Evolutionary conservation across 1,139 yeast genomes (phyloP), one percentile per base, ranked within the genome.

Genomic region (Debaryomyces nepalensis): DNA sequence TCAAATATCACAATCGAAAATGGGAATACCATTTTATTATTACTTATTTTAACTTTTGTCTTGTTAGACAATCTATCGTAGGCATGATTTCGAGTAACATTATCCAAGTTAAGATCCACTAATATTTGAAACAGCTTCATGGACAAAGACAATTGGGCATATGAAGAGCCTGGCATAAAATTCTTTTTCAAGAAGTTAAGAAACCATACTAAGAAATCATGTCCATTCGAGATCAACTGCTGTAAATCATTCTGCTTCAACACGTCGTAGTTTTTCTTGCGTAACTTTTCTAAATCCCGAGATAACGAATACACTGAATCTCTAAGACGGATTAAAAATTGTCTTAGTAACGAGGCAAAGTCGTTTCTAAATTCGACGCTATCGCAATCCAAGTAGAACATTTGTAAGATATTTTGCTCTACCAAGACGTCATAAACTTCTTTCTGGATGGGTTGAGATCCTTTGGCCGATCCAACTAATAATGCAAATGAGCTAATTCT

Each of bases 311-410:
- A 81, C 1, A 82, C 64, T 0, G 93, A 84, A 40, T 85, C 95
- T 45, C 85, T 70, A 6, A 87, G 63, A 51, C 96, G 70, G 30
- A 75, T 63, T 4, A 87, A 57, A 49, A 89, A 82, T 41, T 74
- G 81, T 39, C 83, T 75, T 45, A 88, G 64, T 19, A 77, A 57
- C 3, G 91, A 82, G 22, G 73, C 69, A 40, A 86, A 79, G 39
- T 78, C 82, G 50, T 82, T 82, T 54, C 97, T 70, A 0, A 79
- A 69, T 44, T 84, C 93, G 10, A 89, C 73, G 39, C 84, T 81
- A 9, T 77, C 72, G 22, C 57, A 53, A 45, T 87, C 95, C 24
- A 75, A 69, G 45, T 85, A 74, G 47, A 83, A 72, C 8, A 69
- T 61, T 45, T 76, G 77, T 7, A 84, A 54, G 3, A 64, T 39